Evolutionary conservation across 768 basidiomycete genomes (phyloP).

Genomic region (Floccularia luteovirens): DNA sequence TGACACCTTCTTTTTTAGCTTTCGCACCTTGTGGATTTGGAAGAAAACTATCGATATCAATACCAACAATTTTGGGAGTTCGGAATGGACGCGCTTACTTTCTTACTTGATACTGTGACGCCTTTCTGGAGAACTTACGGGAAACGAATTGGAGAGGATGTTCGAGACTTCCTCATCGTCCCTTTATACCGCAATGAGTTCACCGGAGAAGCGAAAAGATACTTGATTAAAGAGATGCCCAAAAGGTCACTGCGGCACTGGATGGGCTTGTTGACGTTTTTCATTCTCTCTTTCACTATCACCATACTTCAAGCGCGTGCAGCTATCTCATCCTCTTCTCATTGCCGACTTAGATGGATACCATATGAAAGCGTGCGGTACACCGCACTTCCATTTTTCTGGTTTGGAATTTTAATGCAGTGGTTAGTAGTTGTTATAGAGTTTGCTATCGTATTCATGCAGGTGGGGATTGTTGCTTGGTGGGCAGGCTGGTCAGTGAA

Average conservation of each 20-base stretch:
- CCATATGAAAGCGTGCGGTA: constrained; percentile 56
- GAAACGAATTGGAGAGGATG: constrained; percentile 73
- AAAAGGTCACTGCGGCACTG: constrained; percentile 62
- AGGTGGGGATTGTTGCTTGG: constrained; percentile 58
- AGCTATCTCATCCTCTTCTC: constrained; percentile 43
- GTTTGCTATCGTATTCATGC: constrained; percentile 44
- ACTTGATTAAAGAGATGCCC: constrained; percentile 51
- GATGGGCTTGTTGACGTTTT: constrained; percentile 51
- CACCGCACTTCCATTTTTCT: constrained; percentile 56
- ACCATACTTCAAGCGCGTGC: constrained; percentile 50
- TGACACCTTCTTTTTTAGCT: constrained; percentile 31
- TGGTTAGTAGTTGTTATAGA: constrained; percentile 64
- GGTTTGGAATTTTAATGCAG: constrained; percentile 54
- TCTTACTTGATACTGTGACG: constrained; percentile 68
- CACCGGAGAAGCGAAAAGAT: constrained; percentile 67
- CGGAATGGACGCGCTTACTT: constrained; percentile 70
- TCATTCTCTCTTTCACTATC: constrained; percentile 35
- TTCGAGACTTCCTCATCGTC: constrained; percentile 75
- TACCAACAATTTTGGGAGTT: constrained; percentile 81
- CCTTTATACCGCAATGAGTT: constrained; percentile 82
- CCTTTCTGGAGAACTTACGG: constrained; percentile 81
- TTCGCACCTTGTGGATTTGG: constrained; percentile 60
- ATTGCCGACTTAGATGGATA: constrained; percentile 52
- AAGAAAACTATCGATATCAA: constrained; percentile 74
- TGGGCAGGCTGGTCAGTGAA: constrained; percentile 70